phyloP scores from a whole-genome alignment of 352 stramenopile species.

The Phytophthora macrochlamydospora region DNA sequence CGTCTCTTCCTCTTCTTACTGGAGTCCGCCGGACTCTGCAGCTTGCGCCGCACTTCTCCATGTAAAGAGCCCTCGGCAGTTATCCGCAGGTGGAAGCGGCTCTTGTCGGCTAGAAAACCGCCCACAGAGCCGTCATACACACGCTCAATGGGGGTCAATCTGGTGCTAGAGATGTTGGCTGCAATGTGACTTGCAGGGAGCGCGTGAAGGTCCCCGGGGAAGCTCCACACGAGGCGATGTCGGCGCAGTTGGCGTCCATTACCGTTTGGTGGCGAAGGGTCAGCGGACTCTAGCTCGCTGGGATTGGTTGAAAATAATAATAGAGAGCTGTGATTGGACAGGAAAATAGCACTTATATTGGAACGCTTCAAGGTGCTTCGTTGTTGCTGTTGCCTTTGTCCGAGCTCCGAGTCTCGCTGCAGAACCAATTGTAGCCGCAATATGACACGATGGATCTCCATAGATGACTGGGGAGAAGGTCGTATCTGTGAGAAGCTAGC shows the following conservation, averaged over 20 bases:
- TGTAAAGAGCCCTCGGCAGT: conserved; percentile 38
- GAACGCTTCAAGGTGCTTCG: conserved; percentile 14
- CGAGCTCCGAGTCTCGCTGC: conserved; percentile 13
- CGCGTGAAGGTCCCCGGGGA: conserved; percentile 1
- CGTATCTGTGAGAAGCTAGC: conserved; percentile 33
- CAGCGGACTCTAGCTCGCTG: not conserved
- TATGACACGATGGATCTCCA: conserved; percentile 47
- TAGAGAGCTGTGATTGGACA: not conserved
- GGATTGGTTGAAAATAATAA: conserved; percentile 20
- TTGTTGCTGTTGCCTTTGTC: conserved; percentile 14
- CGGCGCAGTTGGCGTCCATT: not conserved
- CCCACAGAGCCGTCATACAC: conserved; percentile 58
- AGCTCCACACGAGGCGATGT: conserved; percentile 23
- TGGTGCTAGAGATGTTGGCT: not conserved
- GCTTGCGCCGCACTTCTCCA: conserved; percentile 42
- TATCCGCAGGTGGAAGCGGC: conserved; percentile 49
- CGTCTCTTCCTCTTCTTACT: conserved; percentile 36
- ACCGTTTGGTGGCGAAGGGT: conserved; percentile 2
- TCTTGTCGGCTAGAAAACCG: conserved; percentile 40
- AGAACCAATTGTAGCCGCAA: conserved; percentile 57
- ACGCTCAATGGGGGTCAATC: conserved; percentile 28
- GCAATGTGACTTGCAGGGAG: conserved; percentile 5
- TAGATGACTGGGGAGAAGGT: conserved; percentile 42
- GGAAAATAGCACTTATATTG: not conserved
- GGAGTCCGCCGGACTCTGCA: not conserved